Evolutionary conservation across 768 basidiomycete genomes (phyloP), one percentile per base, ranked within the genome.

Genomic region (Termitomyces titanicus): DNA sequence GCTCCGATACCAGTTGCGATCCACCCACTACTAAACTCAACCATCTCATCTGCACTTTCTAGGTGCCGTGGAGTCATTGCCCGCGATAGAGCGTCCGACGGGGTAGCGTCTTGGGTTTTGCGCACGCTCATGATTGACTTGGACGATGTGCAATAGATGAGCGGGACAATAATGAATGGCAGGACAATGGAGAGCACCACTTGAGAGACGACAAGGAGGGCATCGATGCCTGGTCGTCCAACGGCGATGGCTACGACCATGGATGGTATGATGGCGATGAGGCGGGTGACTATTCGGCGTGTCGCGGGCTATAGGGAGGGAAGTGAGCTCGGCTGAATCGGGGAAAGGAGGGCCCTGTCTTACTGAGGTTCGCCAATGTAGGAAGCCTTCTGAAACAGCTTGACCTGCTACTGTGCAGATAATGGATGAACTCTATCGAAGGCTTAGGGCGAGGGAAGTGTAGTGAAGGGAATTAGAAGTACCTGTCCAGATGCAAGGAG

Each of bases 371-470:
- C 83, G 80, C 93, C 93, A 96, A 50, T 82, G 83, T 51, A 96
- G 77, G 70, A 94, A 94, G 0, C 94, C 94, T 70, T 97, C 94
- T 0, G 85, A 86, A 37, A 98, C 87, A 20, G 91, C 87, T 70
- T 97, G 94, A 0, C 94, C 94, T 0, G 92, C 88, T 12, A 96
- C 79, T 0, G 93, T 97, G 10, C 92, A 94, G 3, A 96, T 88
- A 47, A 97, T 80, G 8, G 88, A 89, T 0, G 95, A 90, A 59
- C 90, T 90, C 77, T 82, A 48, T 17, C n/a, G 27, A 20, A 40
- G 3, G 5, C 6, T 20, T 15, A 40, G 49, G 27, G 42, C 22
- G 35, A 31, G 53, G 29, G 43, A 50, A n/a, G 38, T 12, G 15
- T 42, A 33, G 18, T 5, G 17, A 51, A 35, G 17, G n/a, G 22